Base-by-base conservation (phyloP, 768 basidiomycete genomes). In the Leccinum longicurvipes region DNA sequence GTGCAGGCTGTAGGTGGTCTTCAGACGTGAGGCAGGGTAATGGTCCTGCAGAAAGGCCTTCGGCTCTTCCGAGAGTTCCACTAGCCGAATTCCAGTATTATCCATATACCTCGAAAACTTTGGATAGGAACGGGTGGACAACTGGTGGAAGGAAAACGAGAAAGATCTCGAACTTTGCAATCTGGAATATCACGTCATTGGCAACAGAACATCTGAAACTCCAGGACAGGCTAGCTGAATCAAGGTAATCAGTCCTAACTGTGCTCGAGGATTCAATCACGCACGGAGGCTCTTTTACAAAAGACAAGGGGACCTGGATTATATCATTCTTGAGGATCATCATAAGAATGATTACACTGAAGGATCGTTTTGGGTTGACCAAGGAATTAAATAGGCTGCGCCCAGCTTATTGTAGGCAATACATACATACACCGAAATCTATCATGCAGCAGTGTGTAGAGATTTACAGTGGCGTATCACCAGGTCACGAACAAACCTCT, bases 31-130 rank as follows among this genome's bases (percentile, higher is more conserved):
- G 34, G 34, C 14, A 36, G 34, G 31, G 17, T 36, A 36, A 17
- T 15, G 34, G 34, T 36, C 34, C 34, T 32, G 34, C 34, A 36
- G 53, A 64, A 67, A 19, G 72, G 64, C 58, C 73, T 74, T 59
- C 59, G 52, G 36, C 58, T 76, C 15, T 76, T 77, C 53, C 60
- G 66, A 19, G 68, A 78, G 28, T 64, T 74, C 41, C 69, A 78
- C 27, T 78, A 47, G 60, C 23, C 56, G 67, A 42, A 70, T 77
- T 8, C 77, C 77, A 4, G 66, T 73, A 15, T 65, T 73, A 1
- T 53, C 79, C 14, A 66, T 73, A 3, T 69, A 72, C 27, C 69
- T 78, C 10, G 77, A 76, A 52, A 17, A 36, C 32, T 9, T 50
- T 23, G 34, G 9, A 34, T 17, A 15, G 34, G 42, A 19, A 5